Evolutionary conservation across 2,329 filamentous ascomycete species (phyloP), one percentile per base, ranked within the genome.

Genomic region (Incumbomyces lentus): DNA sequence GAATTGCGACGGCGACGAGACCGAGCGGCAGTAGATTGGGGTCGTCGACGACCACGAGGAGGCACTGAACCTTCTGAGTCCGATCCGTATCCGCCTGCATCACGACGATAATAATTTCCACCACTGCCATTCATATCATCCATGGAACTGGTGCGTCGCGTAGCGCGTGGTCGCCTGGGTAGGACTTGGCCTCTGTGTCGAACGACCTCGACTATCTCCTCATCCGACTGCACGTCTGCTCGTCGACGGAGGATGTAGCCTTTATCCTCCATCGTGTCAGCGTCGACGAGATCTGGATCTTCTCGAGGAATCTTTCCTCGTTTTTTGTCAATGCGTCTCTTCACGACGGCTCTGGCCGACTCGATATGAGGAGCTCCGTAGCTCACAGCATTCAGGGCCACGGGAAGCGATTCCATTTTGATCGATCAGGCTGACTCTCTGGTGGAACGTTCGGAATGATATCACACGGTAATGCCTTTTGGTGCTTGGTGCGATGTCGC

Each of bases 151-250:
- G 55, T 52, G 49, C 51, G 49, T 34, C 55, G 49, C 29, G 50
- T 49, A 19, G 40, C 37, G 7, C 49, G 41, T 10, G 55, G 50
- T 35, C 48, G 26, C 35, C 45, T 32, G 14, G 49, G 50, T 5
- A 57, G 49, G 19, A 56, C 36, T 40, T 57, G 47, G 19, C 53
- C 53, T 26, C 44, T 53, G 41, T 55, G 54, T 30, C 53, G 46
- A 17, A 55, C 56, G 10, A 52, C 49, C 38, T 57, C 56, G 4
- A 58, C 53, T 18, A 58, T 56, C 42, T 58, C 51, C 48, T 58
- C 56, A 43, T 58, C 56, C 13, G 55, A 50, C 17, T 29, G 49
- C 2, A 58, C 56, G 33, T 58, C 53, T 2, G 49, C 41, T 11
- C 56, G 50, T 14, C 50, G 52, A 26, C 55, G 55, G 8, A 58